A percentile compares a stretch with the other conserved stretches of the same genome.
Conservation (phyloP, 2,329 filamentous ascomycete species). For the Fusarium proliferatum region DNA sequence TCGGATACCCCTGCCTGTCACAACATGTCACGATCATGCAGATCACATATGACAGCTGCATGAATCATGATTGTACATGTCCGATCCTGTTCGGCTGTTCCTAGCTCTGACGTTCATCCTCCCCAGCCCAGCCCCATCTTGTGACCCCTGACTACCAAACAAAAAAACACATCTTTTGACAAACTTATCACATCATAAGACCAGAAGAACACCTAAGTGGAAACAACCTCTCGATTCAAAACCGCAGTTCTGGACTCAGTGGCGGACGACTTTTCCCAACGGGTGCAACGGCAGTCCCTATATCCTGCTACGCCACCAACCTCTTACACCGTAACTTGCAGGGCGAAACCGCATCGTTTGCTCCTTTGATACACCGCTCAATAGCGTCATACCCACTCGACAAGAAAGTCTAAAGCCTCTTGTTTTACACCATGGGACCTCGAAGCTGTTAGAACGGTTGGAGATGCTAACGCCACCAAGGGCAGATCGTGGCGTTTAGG, state of each 20-base stretch:
- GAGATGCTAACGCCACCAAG: constrained; percentile 27
- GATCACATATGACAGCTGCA: background rate
- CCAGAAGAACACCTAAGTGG: constrained; percentile 13
- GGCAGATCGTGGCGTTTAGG: constrained; percentile 30
- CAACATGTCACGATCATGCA: constrained; percentile 10
- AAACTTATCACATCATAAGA: constrained; percentile 14
- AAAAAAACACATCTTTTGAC: background rate
- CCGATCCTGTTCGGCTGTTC: constrained; percentile 12
- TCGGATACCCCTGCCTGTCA: constrained; percentile 13
- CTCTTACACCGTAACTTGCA: constrained; percentile 17
- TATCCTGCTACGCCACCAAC: background rate
- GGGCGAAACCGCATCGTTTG: background rate
- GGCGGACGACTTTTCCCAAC: constrained; percentile 6
- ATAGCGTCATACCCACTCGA: background rate
- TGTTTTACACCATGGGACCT: background rate
- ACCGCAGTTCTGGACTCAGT: constrained; percentile 9
- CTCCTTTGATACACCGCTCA: constrained; percentile 1
- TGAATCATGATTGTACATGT: background rate
- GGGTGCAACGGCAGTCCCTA: background rate
- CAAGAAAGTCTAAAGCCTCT: constrained; percentile 12
- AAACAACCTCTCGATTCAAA: constrained; percentile 2
- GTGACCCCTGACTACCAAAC: background rate
- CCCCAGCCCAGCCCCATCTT: background rate
- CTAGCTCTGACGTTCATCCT: background rate
- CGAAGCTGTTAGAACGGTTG: constrained; percentile 12